phyloP scores from a whole-genome alignment of 2,329 filamentous ascomycete species.

The Diaporthe aspalathi region DNA sequence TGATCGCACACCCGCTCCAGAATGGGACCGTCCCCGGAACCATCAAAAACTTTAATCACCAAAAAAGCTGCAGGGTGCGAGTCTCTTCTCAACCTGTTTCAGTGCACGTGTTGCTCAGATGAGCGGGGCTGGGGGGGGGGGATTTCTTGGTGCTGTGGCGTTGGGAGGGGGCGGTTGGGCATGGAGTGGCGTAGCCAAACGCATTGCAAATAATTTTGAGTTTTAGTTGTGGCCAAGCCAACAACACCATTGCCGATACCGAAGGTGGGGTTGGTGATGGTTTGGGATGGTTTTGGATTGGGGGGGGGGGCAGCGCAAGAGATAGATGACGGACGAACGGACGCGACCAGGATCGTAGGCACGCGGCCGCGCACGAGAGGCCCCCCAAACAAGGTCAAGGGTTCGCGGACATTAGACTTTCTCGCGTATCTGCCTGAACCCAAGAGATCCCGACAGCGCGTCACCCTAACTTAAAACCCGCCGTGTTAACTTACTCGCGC shows the following conservation, averaged over 20 bases:
- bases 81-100: not conserved
- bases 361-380: not conserved
- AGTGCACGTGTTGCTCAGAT: not conserved
- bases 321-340: not conserved
- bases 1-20: constrained; percentile 14
- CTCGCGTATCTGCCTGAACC: constrained; percentile 33
- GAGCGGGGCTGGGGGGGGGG: not conserved
- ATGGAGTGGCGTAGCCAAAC: not conserved
- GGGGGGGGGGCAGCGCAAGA: not conserved
- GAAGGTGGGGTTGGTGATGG: not conserved
- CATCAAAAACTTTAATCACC: too few relatives aligned
- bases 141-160: not conserved
- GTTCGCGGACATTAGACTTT: constrained; percentile 25
- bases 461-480: constrained; percentile 36
- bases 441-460: constrained; percentile 34
- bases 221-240: not conserved
- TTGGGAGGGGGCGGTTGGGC: not conserved
- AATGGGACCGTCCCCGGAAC: constrained; percentile 6
- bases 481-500: constrained; percentile 26
- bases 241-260: not conserved
- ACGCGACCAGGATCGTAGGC: constrained; percentile 19
- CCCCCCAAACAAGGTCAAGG: constrained; percentile 13
- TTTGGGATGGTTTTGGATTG: too few relatives aligned
- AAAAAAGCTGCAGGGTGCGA: constrained; percentile 6
- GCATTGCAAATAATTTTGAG: not conserved